Evolutionary conservation across 2,329 filamentous ascomycete species (phyloP), one percentile per base, ranked within the genome.

Genomic region (Ceratocystis colombiana): DNA sequence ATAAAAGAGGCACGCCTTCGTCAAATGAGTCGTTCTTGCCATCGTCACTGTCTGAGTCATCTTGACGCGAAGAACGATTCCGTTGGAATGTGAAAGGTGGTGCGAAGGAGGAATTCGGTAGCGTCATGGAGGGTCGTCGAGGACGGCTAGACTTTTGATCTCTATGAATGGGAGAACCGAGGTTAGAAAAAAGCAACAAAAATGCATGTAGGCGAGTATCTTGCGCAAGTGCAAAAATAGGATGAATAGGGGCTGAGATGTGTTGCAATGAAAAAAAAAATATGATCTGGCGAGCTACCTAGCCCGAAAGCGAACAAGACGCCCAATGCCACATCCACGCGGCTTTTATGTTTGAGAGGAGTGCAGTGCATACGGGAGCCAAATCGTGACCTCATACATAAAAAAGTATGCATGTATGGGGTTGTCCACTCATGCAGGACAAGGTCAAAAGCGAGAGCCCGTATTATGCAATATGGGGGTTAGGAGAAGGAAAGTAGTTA

Each of bases 81-180:
- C 66, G 71, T 72, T 62, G 73, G 68, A 69, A 76, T 70, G 70
- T 75, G 70, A 67, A 72, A 64, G 63, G 73, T 70, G 67, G 65
- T 37, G 65, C 67, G 46, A 67, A 68, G 20, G 65, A 64, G 17
- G 66, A 50, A n/a, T 61, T 50, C 12, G 70, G 67, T 66, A 70
- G 64, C 25, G 71, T 75, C 68, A 79, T 77, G 41, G 83, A 84
- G 46, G 82, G 74, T 70, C 88, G 82, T 70, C 89, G 81, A 55
- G 86, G 79, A 63, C 88, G 83, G 76, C 89, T 81, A 69, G 77
- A 76, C 61, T 80, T 81, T 70, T 87, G 85, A 62, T 82, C 79
- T 71, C 84, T 85, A 68, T 59, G 69, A 22, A n/a, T 55, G 33
- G 25, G 25, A 41, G 55, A 61, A 64, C 50, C 25, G 37, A 28